Evolutionary conservation across 1,284 basidiomycete species (phyloP).

Genomic region (Boletus hoseneyae): DNA sequence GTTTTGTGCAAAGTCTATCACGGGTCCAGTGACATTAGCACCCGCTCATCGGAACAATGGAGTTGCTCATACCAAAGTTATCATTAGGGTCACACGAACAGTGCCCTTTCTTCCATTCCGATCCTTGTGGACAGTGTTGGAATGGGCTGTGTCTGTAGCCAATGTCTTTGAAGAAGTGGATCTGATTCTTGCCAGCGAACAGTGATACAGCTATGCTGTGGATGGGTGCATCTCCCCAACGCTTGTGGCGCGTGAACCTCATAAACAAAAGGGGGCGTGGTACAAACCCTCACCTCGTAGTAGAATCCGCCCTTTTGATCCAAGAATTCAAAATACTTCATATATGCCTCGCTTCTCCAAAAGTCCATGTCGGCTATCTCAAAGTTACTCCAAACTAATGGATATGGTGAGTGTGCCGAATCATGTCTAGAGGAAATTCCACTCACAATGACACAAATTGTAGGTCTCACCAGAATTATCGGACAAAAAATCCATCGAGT

Average conservation of each 20-base stretch:
- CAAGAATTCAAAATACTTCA: conserved; percentile 73
- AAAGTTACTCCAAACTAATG: conserved; percentile 78
- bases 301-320: conserved; percentile 82
- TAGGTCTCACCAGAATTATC: conserved; percentile 68
- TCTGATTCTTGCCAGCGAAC: conserved; percentile 65
- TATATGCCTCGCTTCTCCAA: conserved; percentile 76
- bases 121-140: conserved; percentile 59
- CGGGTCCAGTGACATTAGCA: conserved; percentile 11
- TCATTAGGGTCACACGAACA: conserved; percentile 49
- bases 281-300: conserved; percentile 58
- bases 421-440: neutral
- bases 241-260: conserved; percentile 34
- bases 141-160: conserved; percentile 57
- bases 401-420: neutral
- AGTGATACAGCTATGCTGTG: conserved; percentile 79
- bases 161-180: conserved; percentile 70
- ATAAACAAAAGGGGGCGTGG: neutral
- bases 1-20: conserved; percentile 44
- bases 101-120: conserved; percentile 43
- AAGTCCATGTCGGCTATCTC: conserved; percentile 84
- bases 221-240: conserved; percentile 88
- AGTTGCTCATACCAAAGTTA: conserved; percentile 44
- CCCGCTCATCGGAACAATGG: neutral
- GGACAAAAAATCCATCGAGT: conserved; percentile 74
- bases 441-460: conserved; percentile 80